Base-by-base conservation (phyloP, 2,329 filamentous ascomycete genomes). In the Monilinia vaccinii-corymbosi region DNA sequence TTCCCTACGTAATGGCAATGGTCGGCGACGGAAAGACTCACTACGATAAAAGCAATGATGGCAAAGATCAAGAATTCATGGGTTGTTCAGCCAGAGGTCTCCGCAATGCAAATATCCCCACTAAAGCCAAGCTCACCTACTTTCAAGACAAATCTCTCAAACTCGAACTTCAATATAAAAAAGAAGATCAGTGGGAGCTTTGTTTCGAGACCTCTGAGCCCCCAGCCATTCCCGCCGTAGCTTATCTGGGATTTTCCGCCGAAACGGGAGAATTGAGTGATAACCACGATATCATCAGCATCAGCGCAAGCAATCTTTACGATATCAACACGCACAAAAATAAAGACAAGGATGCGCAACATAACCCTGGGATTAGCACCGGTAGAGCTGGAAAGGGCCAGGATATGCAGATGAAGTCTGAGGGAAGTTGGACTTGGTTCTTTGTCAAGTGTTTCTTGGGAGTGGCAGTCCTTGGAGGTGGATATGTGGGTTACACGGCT, bases 1-100 rank as follows among this genome's bases (percentile, higher is more conserved):
- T 99, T 76, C 94, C 94, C 55, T 97, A 96, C 72, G 88, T 99
- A 70, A 97, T 97, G 92, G 93, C 92, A 64, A 97, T 97, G 94
- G 80, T 91, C 67, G 94, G 94, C 62, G 94, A 99, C 73, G 93
- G 94, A 63, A 79, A 91, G 72, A 96, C 88, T 8, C 73, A 79
- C 16, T 99, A 99, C 76, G 91, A 97, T 78, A 91, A 97, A 78
- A 85, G 86, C 69, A 92, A 92, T 70, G 94, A 99, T 71, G 94
- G 94, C 72, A 97, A 97, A 80, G 82, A 85, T 60, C 91, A 89
- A 69, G 94, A 99, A 76, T 79, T 97, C 63, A 92, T 91, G 57
- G 94, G 94, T 62, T 99, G 94, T 79, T 97, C 93, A 75, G 93
- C 92, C 61, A 85, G 94, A 62, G 93, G 93, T 64, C 85, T 99